Evolutionary conservation across 2,329 filamentous ascomycete genomes (phyloP), one percentile per base, ranked within the genome.

Genomic region (Colletotrichum theobromicola): DNA sequence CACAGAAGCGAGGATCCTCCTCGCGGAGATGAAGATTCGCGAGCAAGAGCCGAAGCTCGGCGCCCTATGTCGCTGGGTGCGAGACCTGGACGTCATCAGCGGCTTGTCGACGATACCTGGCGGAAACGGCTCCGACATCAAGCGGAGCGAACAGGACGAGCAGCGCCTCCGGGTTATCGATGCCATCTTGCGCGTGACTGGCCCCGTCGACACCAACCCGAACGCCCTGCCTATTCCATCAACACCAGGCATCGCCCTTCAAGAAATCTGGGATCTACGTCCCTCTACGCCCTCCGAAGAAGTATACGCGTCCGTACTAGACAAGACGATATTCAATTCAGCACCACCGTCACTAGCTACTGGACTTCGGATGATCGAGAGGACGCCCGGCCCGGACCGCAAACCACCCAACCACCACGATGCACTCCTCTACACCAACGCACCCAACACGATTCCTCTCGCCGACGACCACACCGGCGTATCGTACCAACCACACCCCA

Each of bases 11-110:
- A 88, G 88, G 66, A 88, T 94, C 18, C 80, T 94, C 16, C 87
- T 94, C 2, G 89, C 92, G 1, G 93, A 94, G 83, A 94, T 94
- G 93, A 87, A 89, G 34, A 91, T 94, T 21, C 86, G 92, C n/a
- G 85, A 87, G 4, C 88, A 94, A 75, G 88, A 90, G 21, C 93
- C 93, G 0, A 93, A 93, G 77, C 83, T 94, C 0, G 93, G 93
- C 24, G 92, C 93, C 2, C 82, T 94, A 9, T 94, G 92, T 81
- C 90, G 93, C 71, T 94, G 93, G 93, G 93, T 94, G 6, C 88
- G 93, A 72, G 92, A 94, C 79, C 84, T 94, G 30, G 93, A 94
- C 78, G 90, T 94, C 28, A 90, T 94, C 64, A 93, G 90, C 77
- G 92, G 92, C 2, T 83, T 94, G 9, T 91, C 91, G 5, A 90